Percentiles rank a stretch among this genome's conserved stretches.
Conservation (phyloP, 768 basidiomycete species). For the Russula sp. region DNA sequence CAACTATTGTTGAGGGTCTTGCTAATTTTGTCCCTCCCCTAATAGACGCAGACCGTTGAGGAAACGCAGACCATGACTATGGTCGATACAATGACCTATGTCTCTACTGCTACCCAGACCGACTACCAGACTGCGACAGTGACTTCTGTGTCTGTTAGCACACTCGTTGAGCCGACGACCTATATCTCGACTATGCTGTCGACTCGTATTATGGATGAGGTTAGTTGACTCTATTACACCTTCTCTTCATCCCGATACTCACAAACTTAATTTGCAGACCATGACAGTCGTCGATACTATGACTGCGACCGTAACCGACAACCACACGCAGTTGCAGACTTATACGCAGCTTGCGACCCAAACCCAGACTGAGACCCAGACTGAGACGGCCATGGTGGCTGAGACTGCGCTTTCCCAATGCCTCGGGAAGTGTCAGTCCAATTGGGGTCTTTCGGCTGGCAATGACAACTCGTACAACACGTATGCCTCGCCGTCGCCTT, state of each 20-base stretch:
- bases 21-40: conserved; percentile 5
- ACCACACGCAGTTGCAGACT: conserved; percentile 49
- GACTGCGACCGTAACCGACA: conserved; percentile 51
- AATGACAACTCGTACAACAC: conserved; percentile 52
- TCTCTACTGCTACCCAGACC: conserved; percentile 51
- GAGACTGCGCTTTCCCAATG: conserved; percentile 55
- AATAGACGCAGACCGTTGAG: conserved; percentile 55
- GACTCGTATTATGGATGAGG: conserved; percentile 57
- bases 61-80: conserved; percentile 42
- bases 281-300: conserved; percentile 56
- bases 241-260: neutral
- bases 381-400: conserved; percentile 44
- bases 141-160: conserved; percentile 50
- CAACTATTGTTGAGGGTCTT: neutral
- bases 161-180: conserved; percentile 55
- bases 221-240: conserved; percentile 34
- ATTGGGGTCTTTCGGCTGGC: conserved; percentile 50
- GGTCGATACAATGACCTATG: conserved; percentile 38
- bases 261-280: conserved; percentile 41
- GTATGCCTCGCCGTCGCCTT: conserved; percentile 34
- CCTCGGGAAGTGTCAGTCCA: conserved; percentile 57
- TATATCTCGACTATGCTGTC: conserved; percentile 51
- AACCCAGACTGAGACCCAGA: conserved; percentile 45
- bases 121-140: conserved; percentile 46
- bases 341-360: conserved; percentile 38